Evolutionary conservation across 495 filamentous ascomycete genomes (phyloP), one percentile per base, ranked within the genome.

Genomic region (Penicillium odoratum): DNA sequence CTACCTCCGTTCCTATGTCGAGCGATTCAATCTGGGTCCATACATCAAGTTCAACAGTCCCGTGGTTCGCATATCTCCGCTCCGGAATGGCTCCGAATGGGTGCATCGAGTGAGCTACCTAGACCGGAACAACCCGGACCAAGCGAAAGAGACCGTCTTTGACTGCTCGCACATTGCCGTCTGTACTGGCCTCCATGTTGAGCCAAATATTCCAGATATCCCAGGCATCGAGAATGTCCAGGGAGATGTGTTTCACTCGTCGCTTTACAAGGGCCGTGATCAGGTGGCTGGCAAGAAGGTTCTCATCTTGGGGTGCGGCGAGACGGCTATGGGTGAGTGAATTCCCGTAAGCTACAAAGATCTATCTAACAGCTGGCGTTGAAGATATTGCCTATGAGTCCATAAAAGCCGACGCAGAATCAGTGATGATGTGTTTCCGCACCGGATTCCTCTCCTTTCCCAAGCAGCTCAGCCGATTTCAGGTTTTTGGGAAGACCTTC

Each of bases 311-410:
- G 60, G 60, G 28, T 59, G 56, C 36, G 60, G 60, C 15, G 60
- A 63, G 51, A 63, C 60, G n/a, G 60, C 56, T 0, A 63, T 63
- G 60, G 60, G 59, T 61, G 10, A 57, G 59, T 57, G 21, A 8
- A 48, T 16, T 9, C 28, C 5, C 5, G 5, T 31, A 15, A 30
- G 5, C 28, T 6, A 31, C 4, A n/a, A 48, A 11, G 9, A 30
- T 3, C 13, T 13, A 33, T 48, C 52, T 55, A 36, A 55, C 29
- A 25, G 9, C 4, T 21, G 21, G 2, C 15, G 16, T 44, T 26
- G 5, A 49, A 61, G 59, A 63, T 51, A 63, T 63, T 33, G 60
- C 60, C 45, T 63, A 63, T 25, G 57, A 59, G 28, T 63, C 60
- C 21, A 59, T 63, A 31, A 63, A 59, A 55, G 60, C 60, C 38